phyloP scores from a whole-genome alignment of 306 rosid species.

The apple (Malus domestica) region ASM211411v1 NC_041792.1:27368407-27368906 shows the following conservation, averaged over 20 bases:
- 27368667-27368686: constrained; percentile 82
- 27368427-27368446: no score
- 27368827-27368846: neutral
- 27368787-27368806: constrained; percentile 44
- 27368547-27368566: constrained; percentile 56
- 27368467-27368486: constrained; percentile 41
- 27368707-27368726: constrained; percentile 81
- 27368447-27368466: neutral
- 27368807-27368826: neutral
- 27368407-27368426: no score
- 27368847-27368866: neutral
- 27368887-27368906: no score
- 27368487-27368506: constrained; percentile 55
- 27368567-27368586: neutral
- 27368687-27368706: constrained; percentile 71
- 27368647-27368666: constrained; percentile 7
- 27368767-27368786: constrained; percentile 47
- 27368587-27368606: neutral
- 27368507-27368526: constrained; percentile 61
- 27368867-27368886: no score
- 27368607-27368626: neutral
- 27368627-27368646: neutral
- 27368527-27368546: constrained; percentile 62
- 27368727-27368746: constrained; percentile 72
- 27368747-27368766: constrained; percentile 70